Conservation (phyloP, 495 filamentous ascomycete species). For the Tirmania nivea region DNA sequence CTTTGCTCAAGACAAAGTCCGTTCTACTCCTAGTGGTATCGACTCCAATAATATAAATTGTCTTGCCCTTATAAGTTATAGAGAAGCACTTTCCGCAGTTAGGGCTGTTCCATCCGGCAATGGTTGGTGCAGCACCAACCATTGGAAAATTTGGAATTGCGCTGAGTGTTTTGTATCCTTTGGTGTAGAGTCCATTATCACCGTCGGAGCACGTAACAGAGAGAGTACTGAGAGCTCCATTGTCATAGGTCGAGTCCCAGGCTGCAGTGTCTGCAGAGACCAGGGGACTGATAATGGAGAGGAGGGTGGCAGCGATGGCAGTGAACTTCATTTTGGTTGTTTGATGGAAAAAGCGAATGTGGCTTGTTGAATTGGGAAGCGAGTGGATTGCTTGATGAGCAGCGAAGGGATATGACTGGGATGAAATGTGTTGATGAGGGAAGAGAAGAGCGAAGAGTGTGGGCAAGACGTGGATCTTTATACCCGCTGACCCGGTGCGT, state of each 20-base stretch:
- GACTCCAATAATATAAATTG: conserved; percentile 43
- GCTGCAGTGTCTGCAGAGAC: conserved; percentile 4
- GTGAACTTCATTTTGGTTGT: conserved; percentile 30
- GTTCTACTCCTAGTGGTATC: conserved; percentile 39
- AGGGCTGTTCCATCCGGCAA: conserved; percentile 34
- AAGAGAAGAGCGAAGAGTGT: background rate
- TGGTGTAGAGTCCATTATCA: conserved; percentile 33
- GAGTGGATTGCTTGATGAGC: background rate
- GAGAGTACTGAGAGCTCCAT: conserved; percentile 25
- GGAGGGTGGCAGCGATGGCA: conserved; percentile 20
- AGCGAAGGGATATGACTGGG: conserved; percentile 5
- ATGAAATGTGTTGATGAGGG: background rate
- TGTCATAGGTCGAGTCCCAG: conserved; percentile 38
- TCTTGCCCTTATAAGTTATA: conserved; percentile 35
- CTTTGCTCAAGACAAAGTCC: conserved; percentile 34
- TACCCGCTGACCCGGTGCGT: too few relatives aligned
- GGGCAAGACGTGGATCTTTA: background rate
- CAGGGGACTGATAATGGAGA: conserved; percentile 16
- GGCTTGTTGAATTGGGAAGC: background rate
- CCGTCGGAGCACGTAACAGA: conserved; percentile 37
- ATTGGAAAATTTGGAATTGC: conserved; percentile 33
- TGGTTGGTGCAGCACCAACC: conserved; percentile 39
- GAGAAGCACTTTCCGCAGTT: conserved; percentile 50
- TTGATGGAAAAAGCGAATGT: background rate
- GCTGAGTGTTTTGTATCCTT: conserved; percentile 20